A percentile compares a stretch with the other conserved stretches of the same genome.
Evolutionary conservation across 106 monocot genomes (phyloP).

Genomic region (Dendrobium officinale): DNA sequence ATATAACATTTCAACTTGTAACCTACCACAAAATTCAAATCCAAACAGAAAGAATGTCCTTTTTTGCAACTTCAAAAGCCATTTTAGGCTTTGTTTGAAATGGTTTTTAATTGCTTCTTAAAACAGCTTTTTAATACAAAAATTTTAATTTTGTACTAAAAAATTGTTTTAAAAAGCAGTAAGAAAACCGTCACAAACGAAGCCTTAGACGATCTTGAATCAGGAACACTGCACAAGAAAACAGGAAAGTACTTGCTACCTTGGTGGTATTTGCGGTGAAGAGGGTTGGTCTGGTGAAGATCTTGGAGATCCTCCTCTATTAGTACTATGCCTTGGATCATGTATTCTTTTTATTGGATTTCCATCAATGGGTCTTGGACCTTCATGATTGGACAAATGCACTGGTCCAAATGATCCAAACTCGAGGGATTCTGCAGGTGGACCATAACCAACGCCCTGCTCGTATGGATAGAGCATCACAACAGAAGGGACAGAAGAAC

Average conservation of each 20-base stretch:
- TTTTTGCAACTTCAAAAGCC: too few relatives aligned
- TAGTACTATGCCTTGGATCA: constrained; percentile 36
- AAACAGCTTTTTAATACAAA: too few relatives aligned
- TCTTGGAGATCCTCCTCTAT: constrained; percentile 21
- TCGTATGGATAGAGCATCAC: constrained; percentile 25
- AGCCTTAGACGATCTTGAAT: too few relatives aligned
- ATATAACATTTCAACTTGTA: not conserved
- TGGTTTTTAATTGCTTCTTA: too few relatives aligned
- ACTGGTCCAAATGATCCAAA: constrained; percentile 60
- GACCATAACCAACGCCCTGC: constrained; percentile 25
- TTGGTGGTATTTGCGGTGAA: constrained; percentile 31
- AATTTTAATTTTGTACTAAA: too few relatives aligned
- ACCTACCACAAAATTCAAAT: too few relatives aligned
- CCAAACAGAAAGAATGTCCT: too few relatives aligned
- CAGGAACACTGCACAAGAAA: too few relatives aligned
- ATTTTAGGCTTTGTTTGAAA: too few relatives aligned
- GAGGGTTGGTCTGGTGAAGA: constrained; percentile 72
- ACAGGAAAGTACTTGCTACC: constrained; percentile 14
- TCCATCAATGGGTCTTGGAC: constrained; percentile 14
- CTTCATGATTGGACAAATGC: constrained; percentile 26
- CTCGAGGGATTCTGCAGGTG: constrained; percentile 43
- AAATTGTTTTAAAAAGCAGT: too few relatives aligned
- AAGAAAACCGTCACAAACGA: too few relatives aligned
- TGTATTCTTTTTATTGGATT: constrained; percentile 14
- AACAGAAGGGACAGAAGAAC: constrained; percentile 1